Conservation (phyloP, 148 eudicot genomes). For the Persicaria tinctoria region DNA sequence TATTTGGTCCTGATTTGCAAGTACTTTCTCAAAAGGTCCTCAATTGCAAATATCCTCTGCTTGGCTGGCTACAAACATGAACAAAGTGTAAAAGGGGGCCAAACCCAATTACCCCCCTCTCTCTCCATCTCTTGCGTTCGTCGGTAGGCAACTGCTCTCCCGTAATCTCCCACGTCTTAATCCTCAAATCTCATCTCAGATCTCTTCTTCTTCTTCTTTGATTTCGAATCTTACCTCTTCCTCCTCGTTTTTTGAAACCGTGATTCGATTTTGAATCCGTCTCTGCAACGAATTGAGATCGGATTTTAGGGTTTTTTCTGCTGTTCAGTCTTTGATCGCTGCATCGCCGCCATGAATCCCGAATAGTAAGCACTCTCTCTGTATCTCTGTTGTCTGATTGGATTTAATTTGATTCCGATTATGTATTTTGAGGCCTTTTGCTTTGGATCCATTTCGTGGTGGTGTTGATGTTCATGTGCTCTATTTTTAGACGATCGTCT, state of each 20-base stretch:
- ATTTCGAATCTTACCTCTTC: not conserved
- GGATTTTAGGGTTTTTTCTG: slow-evolving; percentile 25
- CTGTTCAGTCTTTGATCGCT: not conserved
- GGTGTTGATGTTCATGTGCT: not conserved
- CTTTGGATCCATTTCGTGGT: not conserved
- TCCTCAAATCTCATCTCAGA: slow-evolving; percentile 9
- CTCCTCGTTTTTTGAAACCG: not conserved
- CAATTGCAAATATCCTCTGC: not conserved
- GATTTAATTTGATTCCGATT: not conserved
- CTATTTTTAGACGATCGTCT: not conserved
- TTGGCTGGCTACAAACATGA: not conserved
- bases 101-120: not conserved
- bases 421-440: not conserved
- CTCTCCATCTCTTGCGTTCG: slow-evolving; percentile 5
- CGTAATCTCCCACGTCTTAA: not conserved
- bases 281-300: slow-evolving; percentile 3
- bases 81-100: not conserved
- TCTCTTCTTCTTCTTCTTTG: slow-evolving; percentile 8
- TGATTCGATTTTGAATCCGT: slow-evolving; percentile 4
- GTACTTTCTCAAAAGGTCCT: not conserved
- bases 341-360: slow-evolving; percentile 25
- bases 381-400: not conserved
- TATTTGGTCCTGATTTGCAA: not conserved
- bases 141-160: slow-evolving; percentile 15
- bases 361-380: slow-evolving; percentile 23